phyloP scores from a whole-genome alignment of 2,329 filamentous ascomycete genomes.

The Hypomyces perniciosus region DNA sequence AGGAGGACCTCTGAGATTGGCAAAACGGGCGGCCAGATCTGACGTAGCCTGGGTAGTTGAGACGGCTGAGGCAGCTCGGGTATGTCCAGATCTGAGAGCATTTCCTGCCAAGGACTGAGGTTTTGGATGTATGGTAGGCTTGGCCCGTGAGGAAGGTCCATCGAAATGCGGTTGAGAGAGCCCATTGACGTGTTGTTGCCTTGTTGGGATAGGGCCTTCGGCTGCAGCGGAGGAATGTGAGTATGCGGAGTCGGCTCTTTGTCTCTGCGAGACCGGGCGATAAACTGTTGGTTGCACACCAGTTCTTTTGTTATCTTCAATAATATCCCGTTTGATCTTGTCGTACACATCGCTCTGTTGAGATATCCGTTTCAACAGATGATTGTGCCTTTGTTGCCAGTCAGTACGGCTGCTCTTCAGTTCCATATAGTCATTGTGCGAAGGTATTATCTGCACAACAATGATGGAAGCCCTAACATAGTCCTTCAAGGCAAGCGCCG shows the following conservation, averaged over 20 bases:
- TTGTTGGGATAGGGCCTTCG: neutral
- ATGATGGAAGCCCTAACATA: conserved; percentile 80
- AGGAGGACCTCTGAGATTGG: conserved; percentile 44
- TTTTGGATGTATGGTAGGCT: conserved; percentile 56
- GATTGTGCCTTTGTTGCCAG: conserved; percentile 41
- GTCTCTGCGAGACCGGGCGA: conserved; percentile 15
- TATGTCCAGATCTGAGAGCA: conserved; percentile 31
- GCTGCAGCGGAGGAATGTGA: neutral
- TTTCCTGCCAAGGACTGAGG: conserved; percentile 61
- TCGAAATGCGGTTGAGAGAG: conserved; percentile 13
- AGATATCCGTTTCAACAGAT: conserved; percentile 45
- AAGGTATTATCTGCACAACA: conserved; percentile 67
- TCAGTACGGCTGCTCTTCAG: conserved; percentile 51
- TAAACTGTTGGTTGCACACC: conserved; percentile 45
- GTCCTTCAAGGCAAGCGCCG: conserved; percentile 73
- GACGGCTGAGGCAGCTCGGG: conserved; percentile 22
- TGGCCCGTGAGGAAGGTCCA: conserved; percentile 29
- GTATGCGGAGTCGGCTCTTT: conserved; percentile 13
- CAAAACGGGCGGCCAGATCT: conserved; percentile 53
- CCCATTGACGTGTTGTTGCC: conserved; percentile 6
- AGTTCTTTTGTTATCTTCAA: conserved; percentile 56
- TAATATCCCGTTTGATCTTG: conserved; percentile 53
- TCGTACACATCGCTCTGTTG: conserved; percentile 46
- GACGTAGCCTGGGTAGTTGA: conserved; percentile 30
- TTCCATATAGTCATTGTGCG: conserved; percentile 66